phyloP scores from a whole-genome alignment of 495 filamentous ascomycete genomes.

The Lepraria neglecta region DNA sequence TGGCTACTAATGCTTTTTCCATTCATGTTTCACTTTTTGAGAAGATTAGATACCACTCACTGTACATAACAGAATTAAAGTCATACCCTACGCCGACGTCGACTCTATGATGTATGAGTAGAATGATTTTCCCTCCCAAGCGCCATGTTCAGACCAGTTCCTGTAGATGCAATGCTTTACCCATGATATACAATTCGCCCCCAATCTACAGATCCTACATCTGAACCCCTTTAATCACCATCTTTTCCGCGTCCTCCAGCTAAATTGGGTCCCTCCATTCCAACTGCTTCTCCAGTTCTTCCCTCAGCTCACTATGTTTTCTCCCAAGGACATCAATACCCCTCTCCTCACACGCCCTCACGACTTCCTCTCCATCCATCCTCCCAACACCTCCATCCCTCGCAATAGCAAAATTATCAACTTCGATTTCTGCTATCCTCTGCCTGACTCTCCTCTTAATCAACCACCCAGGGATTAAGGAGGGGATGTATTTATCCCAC shows the following conservation, averaged over 20 bases:
- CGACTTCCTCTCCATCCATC: conserved; percentile 49
- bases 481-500: conserved; percentile 35
- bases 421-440: conserved; percentile 46
- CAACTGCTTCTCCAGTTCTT: conserved; percentile 3
- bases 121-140: neutral
- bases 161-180: neutral
- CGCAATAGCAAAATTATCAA: conserved; percentile 55
- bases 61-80: neutral
- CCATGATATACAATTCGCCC: neutral
- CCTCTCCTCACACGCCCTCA: conserved; percentile 24
- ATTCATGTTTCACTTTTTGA: neutral
- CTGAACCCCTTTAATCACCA: neutral
- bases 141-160: neutral
- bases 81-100: neutral
- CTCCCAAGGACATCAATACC: conserved; percentile 26
- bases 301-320: conserved; percentile 14
- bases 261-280: neutral
- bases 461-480: conserved; percentile 26
- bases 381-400: conserved; percentile 44
- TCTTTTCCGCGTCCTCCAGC: neutral
- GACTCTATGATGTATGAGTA: neutral
- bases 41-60: neutral
- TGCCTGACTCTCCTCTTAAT: conserved; percentile 39
- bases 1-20: neutral
- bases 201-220: neutral